Evolutionary conservation across 805 yeast species (phyloP), one percentile per base, ranked within the genome.

Genomic region (Priceomyces haplophilus): DNA sequence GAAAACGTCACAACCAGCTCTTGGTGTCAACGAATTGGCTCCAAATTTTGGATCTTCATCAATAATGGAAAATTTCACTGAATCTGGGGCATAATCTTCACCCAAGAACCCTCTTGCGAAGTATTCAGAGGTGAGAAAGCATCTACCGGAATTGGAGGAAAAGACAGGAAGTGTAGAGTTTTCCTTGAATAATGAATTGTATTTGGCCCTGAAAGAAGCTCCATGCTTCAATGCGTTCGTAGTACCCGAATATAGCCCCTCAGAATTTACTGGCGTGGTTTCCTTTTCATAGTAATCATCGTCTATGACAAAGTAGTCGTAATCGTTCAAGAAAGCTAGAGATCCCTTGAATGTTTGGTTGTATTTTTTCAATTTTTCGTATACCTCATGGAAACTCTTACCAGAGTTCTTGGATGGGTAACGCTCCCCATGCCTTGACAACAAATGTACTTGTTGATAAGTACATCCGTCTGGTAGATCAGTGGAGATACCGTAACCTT

Each of bases 341-440:
- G 79, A 80, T 3, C 84, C 84, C 24, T 59, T 60, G 49, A 67
- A 65, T 0, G 64, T 50, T 4, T 55, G 50, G 25, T 52, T 54
- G 53, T 62, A 59, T 23, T 40, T 30, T 36, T 56, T 49, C 38
- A 69, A 53, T 44, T 62, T 61, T 10, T 46, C 32, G 49, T 51
- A 46, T 20, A 66, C 45, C 7, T 54, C 53, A 45, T 67, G 65
- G 31, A 57, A 56, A 7, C 34, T 18, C 33, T 50, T 53, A 7
- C 73, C 73, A 21, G 46, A 52, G 20, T 57, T 45, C 24, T 49
- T 53, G n/a, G 69, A 58, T 6, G 74, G 70, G 54, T 71, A 85
- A 49, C 95, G 69, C 59, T 86, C 93, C 16, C 91, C 95, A 55
- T 88, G 95, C 55, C 96, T 75, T 51, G 82, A 80, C 40, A 84